A percentile compares a stretch with the other conserved stretches of the same genome.
Evolutionary conservation across 2,329 filamentous ascomycete genomes (phyloP).

Genomic region (Dryadomyces sulphureus): DNA sequence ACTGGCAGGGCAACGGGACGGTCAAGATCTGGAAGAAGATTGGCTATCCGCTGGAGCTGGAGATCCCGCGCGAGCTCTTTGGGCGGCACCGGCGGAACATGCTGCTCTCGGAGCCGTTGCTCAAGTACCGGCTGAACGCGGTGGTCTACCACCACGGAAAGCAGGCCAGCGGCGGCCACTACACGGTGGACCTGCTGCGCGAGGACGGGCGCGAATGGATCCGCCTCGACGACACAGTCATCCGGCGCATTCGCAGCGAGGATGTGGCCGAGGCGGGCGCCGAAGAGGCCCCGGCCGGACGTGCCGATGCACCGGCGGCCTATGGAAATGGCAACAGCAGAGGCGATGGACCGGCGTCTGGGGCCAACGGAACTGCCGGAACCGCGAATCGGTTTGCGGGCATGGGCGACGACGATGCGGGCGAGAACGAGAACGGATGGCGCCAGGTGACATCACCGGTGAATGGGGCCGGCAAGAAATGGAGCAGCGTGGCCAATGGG

Average conservation of each 20-base stretch:
- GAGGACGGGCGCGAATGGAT: constrained; percentile 96
- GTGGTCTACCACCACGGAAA: constrained; percentile 98
- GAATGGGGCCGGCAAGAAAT: constrained; percentile 57
- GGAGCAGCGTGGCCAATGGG: constrained; percentile 53
- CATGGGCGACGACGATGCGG: constrained; percentile 50
- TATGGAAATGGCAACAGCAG: neutral
- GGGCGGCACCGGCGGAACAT: constrained; percentile 58
- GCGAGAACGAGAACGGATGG: constrained; percentile 57
- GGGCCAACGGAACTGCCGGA: constrained; percentile 26
- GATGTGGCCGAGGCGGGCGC: constrained; percentile 78
- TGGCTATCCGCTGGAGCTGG: constrained; percentile 85
- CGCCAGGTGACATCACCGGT: constrained; percentile 54
- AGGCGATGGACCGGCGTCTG: neutral
- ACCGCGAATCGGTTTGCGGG: constrained; percentile 61
- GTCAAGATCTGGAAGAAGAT: constrained; percentile 99
- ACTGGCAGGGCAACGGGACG: constrained; percentile 64
- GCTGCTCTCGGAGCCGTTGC: constrained; percentile 50
- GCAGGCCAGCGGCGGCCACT: constrained; percentile 89
- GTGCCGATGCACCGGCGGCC: constrained; percentile 27
- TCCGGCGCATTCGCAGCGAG: constrained; percentile 70
- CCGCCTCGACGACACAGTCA: constrained; percentile 83
- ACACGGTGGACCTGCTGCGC: constrained; percentile 90
- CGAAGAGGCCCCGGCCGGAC: constrained; percentile 43
- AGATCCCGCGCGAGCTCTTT: constrained; percentile 83
- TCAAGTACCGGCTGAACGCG: constrained; percentile 72